Percentiles rank a stretch among this genome's conserved stretches.
phyloP scores from a whole-genome alignment of 345 rosid species.

The Dipteronia dyeriana region DNA sequence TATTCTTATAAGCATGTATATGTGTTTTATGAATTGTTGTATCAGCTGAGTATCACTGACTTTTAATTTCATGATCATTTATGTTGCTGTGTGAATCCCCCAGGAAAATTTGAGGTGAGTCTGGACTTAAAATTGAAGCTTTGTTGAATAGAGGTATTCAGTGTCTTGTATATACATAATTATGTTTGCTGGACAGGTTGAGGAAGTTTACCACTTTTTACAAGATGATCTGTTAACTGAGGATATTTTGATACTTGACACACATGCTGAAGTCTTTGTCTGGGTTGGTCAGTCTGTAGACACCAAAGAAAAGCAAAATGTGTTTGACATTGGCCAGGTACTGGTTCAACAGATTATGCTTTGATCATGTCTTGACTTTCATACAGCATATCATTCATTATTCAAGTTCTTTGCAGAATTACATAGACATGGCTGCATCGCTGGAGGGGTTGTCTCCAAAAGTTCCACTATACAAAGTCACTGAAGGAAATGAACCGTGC shows the following conservation, averaged over 20 bases:
- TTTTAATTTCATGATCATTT: conserved; percentile 33
- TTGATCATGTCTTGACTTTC: conserved; percentile 16
- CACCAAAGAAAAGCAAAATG: conserved; percentile 82
- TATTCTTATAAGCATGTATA: background rate
- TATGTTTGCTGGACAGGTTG: conserved; percentile 57
- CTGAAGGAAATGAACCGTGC: conserved; percentile 96
- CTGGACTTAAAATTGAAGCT: conserved; percentile 22
- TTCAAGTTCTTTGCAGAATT: conserved; percentile 59
- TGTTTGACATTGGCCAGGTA: conserved; percentile 95
- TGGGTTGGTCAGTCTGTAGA: conserved; percentile 96
- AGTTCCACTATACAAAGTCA: conserved; percentile 86
- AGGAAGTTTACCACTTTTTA: conserved; percentile 88
- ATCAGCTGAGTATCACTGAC: conserved; percentile 36
- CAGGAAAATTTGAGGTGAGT: conserved; percentile 97
- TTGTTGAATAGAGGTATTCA: conserved; percentile 17
- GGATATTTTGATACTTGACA: conserved; percentile 88
- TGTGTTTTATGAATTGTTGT: conserved; percentile 19
- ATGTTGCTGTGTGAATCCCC: conserved; percentile 29
- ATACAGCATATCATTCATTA: conserved; percentile 19
- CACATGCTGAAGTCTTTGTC: conserved; percentile 93
- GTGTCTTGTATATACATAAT: conserved; percentile 20
- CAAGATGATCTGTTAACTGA: conserved; percentile 98
- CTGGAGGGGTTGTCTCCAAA: conserved; percentile 80
- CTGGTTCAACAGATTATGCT: conserved; percentile 13
- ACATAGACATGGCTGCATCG: conserved; percentile 72